phyloP scores from a whole-genome alignment of 768 basidiomycete genomes.

The Boletellus sp. region DNA sequence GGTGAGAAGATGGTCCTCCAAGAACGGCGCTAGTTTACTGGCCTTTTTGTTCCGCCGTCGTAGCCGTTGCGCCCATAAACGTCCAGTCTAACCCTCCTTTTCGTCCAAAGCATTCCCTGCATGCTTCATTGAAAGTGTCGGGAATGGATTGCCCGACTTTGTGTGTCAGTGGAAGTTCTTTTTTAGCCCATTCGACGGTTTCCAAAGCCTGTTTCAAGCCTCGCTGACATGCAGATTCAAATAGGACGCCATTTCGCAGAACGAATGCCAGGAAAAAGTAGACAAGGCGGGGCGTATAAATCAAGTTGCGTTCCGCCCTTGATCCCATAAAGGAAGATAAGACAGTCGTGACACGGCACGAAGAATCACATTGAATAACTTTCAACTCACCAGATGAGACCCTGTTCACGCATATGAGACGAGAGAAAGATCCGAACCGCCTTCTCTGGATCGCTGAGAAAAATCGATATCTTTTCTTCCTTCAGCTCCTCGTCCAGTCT shows the following conservation, averaged over 20 bases:
- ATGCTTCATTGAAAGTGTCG: slow-evolving; percentile 47
- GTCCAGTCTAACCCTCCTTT: slow-evolving; percentile 40
- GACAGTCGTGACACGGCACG: not conserved
- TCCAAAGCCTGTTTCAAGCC: slow-evolving; percentile 45
- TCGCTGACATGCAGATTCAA: slow-evolving; percentile 44
- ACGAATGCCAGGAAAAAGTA: slow-evolving; percentile 60
- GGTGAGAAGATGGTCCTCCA: slow-evolving; percentile 7
- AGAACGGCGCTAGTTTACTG: not conserved
- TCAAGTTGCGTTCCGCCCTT: slow-evolving; percentile 49
- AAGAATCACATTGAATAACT: not conserved
- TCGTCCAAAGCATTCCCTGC: slow-evolving; percentile 46
- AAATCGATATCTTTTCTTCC: slow-evolving; percentile 45
- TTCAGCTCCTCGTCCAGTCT: slow-evolving; percentile 32
- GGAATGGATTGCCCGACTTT: slow-evolving; percentile 38
- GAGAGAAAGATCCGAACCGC: slow-evolving; percentile 64
- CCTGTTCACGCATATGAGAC: slow-evolving; percentile 62
- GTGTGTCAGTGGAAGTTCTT: slow-evolving; percentile 42
- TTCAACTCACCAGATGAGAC: slow-evolving; percentile 59
- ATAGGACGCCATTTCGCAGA: slow-evolving; percentile 51
- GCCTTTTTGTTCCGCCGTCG: slow-evolving; percentile 8
- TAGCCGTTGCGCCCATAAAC: slow-evolving; percentile 6
- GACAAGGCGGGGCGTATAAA: slow-evolving; percentile 50
- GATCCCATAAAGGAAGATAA: not conserved
- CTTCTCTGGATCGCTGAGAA: slow-evolving; percentile 60
- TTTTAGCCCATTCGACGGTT: slow-evolving; percentile 37